Percentiles rank a stretch among this genome's conserved stretches.
Conservation (phyloP, 345 rosid genomes). For the Microthlaspi erraticum region DNA sequence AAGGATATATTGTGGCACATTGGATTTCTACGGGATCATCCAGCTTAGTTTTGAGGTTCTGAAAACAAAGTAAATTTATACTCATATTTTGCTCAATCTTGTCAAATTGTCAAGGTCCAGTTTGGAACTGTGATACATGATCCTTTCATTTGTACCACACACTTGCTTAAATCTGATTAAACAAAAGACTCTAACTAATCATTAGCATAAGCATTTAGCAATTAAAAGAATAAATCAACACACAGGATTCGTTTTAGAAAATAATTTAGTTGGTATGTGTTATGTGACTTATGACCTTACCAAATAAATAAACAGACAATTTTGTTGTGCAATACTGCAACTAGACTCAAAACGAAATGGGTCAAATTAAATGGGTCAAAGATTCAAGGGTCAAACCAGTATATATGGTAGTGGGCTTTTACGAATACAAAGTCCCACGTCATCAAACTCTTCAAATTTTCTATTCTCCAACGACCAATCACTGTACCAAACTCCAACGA, state of each 20-base stretch:
- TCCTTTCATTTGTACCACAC: neutral
- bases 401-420: no score
- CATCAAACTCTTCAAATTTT: no score
- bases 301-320: neutral
- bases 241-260: neutral
- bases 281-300: neutral
- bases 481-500: neutral
- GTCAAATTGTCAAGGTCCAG: constrained; percentile 1
- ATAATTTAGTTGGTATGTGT: neutral
- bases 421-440: no score
- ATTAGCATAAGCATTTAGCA: neutral
- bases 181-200: neutral
- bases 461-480: neutral
- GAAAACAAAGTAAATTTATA: neutral
- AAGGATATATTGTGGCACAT: neutral
- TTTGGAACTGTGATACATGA: neutral
- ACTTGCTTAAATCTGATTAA: neutral
- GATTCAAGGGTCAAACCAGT: no score
- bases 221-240: neutral
- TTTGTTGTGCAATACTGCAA: neutral
- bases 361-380: neutral
- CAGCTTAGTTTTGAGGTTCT: neutral
- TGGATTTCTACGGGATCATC: neutral
- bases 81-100: neutral
- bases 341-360: neutral